phyloP scores from a whole-genome alignment of 2,329 filamentous ascomycete species.

The Onygenales sp. region DNA sequence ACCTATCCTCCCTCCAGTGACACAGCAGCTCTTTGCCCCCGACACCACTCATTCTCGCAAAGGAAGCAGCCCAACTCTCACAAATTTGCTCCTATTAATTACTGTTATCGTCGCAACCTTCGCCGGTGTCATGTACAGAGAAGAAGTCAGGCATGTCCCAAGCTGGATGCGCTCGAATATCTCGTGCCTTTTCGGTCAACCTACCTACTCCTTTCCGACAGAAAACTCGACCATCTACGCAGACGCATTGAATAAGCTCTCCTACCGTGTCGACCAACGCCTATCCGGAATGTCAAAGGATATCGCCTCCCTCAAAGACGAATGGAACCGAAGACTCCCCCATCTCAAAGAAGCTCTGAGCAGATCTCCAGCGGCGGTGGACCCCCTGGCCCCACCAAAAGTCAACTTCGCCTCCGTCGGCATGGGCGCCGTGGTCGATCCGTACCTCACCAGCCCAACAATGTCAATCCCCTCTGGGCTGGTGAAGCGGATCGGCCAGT shows the following conservation, averaged over 20 bases:
- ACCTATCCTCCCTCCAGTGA: neutral
- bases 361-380: slow-evolving; percentile 5
- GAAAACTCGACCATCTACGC: slow-evolving; percentile 6
- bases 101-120: neutral
- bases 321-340: slow-evolving; percentile 9
- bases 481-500: slow-evolving; percentile 12
- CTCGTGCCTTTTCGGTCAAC: slow-evolving; percentile 4
- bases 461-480: slow-evolving; percentile 23
- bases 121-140: neutral
- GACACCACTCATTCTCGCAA: neutral
- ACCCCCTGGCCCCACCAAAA: slow-evolving; percentile 23
- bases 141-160: neutral
- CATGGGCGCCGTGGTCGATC: slow-evolving; percentile 57
- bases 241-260: slow-evolving; percentile 10
- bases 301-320: slow-evolving; percentile 8
- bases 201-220: neutral
- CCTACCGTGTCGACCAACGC: slow-evolving; percentile 9
- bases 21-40: neutral
- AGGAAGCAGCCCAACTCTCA: neutral
- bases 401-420: slow-evolving; percentile 66
- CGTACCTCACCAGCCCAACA: slow-evolving; percentile 49
- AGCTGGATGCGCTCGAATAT: neutral
- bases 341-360: slow-evolving; percentile 7
- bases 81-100: neutral
- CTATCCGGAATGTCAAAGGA: slow-evolving; percentile 10